phyloP scores from a whole-genome alignment of 2,329 filamentous ascomycete species.

The Sphaerulina vaccinii region DNA sequence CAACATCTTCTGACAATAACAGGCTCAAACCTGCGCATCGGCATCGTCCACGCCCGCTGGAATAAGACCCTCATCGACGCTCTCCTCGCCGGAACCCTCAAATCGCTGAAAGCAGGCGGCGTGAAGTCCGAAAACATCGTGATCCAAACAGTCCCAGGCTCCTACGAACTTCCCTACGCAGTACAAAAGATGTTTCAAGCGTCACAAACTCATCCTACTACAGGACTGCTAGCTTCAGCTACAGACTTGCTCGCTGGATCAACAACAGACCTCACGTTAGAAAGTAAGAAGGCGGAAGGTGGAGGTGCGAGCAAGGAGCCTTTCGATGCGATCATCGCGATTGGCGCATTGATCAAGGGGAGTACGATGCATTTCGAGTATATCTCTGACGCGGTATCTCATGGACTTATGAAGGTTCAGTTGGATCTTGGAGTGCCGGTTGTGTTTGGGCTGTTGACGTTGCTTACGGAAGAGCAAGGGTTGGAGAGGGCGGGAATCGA shows the following conservation, averaged over 20 bases:
- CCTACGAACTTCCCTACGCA: constrained; percentile 90
- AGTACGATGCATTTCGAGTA: constrained; percentile 99
- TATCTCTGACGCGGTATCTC: constrained; percentile 85
- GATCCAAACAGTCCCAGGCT: constrained; percentile 84
- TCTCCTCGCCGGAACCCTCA: constrained; percentile 76
- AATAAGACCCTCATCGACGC: constrained; percentile 85
- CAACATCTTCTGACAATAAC: neutral
- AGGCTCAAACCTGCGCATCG: constrained; percentile 72
- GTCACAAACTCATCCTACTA: constrained; percentile 64
- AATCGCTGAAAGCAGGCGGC: constrained; percentile 72
- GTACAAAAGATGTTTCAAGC: constrained; percentile 68
- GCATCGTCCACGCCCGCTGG: constrained; percentile 95
- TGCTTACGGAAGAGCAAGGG: constrained; percentile 85
- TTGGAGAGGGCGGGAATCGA: constrained; percentile 75
- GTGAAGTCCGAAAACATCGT: constrained; percentile 87
- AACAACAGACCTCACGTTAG: constrained; percentile 67
- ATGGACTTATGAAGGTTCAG: constrained; percentile 92
- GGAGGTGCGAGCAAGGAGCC: constrained; percentile 48
- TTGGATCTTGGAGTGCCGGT: constrained; percentile 86
- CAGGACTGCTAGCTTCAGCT: constrained; percentile 62
- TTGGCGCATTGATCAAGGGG: constrained; percentile 96
- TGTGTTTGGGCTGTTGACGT: constrained; percentile 87
- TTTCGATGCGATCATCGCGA: constrained; percentile 92
- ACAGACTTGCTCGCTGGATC: constrained; percentile 72
- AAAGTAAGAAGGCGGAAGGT: constrained; percentile 36